Base-by-base conservation (phyloP, 768 basidiomycete genomes). In the Tricholoma terreum region DNA sequence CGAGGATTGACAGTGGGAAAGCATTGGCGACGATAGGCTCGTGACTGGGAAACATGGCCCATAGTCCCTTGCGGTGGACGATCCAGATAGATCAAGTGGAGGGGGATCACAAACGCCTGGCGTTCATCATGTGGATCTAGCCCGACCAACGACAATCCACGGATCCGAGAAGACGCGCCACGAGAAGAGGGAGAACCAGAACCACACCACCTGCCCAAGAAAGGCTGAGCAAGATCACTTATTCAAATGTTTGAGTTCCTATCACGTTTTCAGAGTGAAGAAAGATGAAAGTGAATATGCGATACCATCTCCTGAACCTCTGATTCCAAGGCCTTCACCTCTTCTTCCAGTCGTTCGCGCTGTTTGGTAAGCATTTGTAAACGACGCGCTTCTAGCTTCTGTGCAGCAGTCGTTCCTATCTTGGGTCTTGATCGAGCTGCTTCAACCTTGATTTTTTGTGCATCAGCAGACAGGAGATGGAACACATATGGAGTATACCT, bases 371-470 rank as follows among this genome's bases (percentile, higher is more conserved):
- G 72, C 68, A 83, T 77, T 57, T 88, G 85, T 30, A 88, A 69
- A 43, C 85, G 80, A 14, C 87, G 78, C 31, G 81, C 80, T 65
- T 91, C 88, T 7, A 85, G 75, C 62, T 89, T 90, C 65, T 83
- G 84, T 5, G 80, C 70, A 38, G 81, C 77, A 11, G 80, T 77
- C 0, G 83, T 80, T 15, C 78, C 80, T 4, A 77, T 77, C 15
- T 71, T 66, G 35, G 80, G 76, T 50, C 75, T 73, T 34, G 77
- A 76, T 56, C 79, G 77, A 0, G 81, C 80, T 22, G 77, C 76
- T 49, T 89, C 86, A 6, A 84, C 77, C 88, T 89, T 50, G 19
- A 53, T 27, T 27, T 11, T n/a, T 34, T n/a, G 50, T 27, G 14
- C 7, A 54, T 40, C 15, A 27, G 22, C 15, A 31, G 8, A 31